Conservation (phyloP, 768 basidiomycete species). For the Pleurotus tuoliensis region DNA sequence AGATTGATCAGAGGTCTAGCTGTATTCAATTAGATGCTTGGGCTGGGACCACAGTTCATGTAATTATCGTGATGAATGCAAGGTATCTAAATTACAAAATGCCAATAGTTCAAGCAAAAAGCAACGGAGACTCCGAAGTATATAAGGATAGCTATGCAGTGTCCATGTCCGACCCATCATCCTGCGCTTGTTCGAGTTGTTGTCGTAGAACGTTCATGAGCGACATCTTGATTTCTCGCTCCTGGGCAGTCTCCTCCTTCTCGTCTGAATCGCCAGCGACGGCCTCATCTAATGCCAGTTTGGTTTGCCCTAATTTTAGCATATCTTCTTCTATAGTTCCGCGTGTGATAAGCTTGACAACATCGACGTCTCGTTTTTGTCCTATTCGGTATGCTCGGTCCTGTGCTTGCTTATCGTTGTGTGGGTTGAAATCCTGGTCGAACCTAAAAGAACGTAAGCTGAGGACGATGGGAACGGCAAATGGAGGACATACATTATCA, state of each 20-base stretch:
- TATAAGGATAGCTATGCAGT: conserved; percentile 7
- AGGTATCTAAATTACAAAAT: conserved; percentile 12
- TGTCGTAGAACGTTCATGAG: conserved; percentile 81
- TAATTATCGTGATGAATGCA: conserved; percentile 12
- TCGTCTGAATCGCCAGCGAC: conserved; percentile 79
- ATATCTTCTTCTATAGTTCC: conserved; percentile 98
- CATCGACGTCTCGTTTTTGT: conserved; percentile 90
- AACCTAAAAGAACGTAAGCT: conserved; percentile 47
- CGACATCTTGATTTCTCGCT: conserved; percentile 81
- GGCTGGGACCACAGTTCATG: not conserved
- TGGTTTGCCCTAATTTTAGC: conserved; percentile 82
- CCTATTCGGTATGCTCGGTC: conserved; percentile 98
- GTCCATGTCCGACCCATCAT: conserved; percentile 8
- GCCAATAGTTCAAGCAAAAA: conserved; percentile 7
- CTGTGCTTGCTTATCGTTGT: conserved; percentile 96
- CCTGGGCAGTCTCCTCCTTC: conserved; percentile 60
- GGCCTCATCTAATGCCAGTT: conserved; percentile 88
- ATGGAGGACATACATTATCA: conserved; percentile 66
- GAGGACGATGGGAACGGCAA: not conserved
- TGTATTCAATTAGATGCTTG: conserved; percentile 28
- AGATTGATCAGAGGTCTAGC: conserved; percentile 62
- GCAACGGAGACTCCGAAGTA: not conserved
- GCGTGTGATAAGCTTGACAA: conserved; percentile 88
- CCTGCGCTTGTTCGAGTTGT: conserved; percentile 65
- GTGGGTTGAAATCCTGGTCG: conserved; percentile 97